These are phyloP conservation scores for Neospermospora avenae DNA, from an alignment of 2,329 filamentous ascomycete genomes.

Conservation along the genomic window DNA sequence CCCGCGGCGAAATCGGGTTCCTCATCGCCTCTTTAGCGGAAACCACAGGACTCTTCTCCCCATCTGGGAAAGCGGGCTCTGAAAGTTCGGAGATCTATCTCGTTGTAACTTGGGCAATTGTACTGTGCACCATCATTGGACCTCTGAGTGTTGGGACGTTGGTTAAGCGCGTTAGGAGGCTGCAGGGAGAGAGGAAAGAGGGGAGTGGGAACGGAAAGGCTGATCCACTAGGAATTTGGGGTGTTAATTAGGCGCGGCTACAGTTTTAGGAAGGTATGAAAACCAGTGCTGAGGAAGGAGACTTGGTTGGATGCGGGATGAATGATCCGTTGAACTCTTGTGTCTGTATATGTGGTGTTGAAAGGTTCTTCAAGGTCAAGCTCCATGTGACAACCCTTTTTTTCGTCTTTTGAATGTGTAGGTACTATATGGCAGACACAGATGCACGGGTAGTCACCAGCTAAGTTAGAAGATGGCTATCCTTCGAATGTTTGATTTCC, in stretches of 20 bases:
- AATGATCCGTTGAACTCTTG: too few species aligned
- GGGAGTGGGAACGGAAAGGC: background rate
- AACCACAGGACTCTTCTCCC: slow-evolving; percentile 38
- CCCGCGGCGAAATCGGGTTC: slow-evolving; percentile 78
- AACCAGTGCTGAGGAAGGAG: too few species aligned
- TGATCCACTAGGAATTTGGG: background rate
- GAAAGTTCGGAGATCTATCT: slow-evolving; percentile 43
- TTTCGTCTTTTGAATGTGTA: background rate
- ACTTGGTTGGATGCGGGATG: too few species aligned
- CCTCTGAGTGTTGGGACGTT: slow-evolving; percentile 48
- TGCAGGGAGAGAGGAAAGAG: background rate
- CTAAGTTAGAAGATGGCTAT: too few species aligned
- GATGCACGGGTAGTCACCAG: too few species aligned
- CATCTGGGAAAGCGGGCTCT: background rate
- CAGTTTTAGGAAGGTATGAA: too few species aligned
- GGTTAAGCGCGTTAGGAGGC: slow-evolving; percentile 16
- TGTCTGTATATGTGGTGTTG: too few species aligned
- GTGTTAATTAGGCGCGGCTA: background rate
- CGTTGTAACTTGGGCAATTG: slow-evolving; percentile 53
- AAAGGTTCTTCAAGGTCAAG: too few species aligned
- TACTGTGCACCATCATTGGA: slow-evolving; percentile 52
- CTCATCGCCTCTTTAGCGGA: slow-evolving; percentile 69
- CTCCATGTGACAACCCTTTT: too few species aligned
- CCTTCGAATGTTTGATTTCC: too few species aligned
- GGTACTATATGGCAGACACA: too few species aligned